Conservation (phyloP, 805 yeast species). For the Nakazawaea laoshanensis region DNA sequence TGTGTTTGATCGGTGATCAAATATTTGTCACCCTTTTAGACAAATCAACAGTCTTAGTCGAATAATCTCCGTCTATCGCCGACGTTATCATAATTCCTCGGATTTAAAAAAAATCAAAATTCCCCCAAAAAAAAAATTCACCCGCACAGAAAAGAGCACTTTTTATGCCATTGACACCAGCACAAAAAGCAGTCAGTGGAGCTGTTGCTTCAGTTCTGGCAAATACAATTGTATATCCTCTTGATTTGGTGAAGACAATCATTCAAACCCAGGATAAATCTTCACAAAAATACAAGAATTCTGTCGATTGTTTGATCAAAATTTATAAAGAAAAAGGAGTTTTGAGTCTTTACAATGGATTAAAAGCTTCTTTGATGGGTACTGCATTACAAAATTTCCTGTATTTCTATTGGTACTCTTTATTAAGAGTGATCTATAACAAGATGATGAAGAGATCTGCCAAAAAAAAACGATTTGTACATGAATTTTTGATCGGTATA, state of each 20-base stretch:
- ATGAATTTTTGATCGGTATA: slow-evolving; percentile 69
- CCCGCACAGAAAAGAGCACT: neutral
- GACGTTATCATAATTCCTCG: neutral
- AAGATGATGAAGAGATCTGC: slow-evolving; percentile 12
- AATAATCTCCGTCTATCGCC: no score
- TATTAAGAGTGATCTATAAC: slow-evolving; percentile 51
- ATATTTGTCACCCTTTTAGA: no score
- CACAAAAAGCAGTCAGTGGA: slow-evolving; percentile 77
- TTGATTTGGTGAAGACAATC: slow-evolving; percentile 69
- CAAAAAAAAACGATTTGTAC: slow-evolving; percentile 14
- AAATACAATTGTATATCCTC: slow-evolving; percentile 70
- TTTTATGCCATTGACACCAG: slow-evolving; percentile 33
- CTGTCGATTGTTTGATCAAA: slow-evolving; percentile 53
- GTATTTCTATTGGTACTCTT: slow-evolving; percentile 82
- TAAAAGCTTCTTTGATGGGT: slow-evolving; percentile 57
- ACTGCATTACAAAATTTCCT: slow-evolving; percentile 74
- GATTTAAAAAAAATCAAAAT: neutral
- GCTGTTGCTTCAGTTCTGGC: slow-evolving; percentile 78
- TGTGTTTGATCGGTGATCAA: neutral
- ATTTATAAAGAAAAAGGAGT: slow-evolving; percentile 55
- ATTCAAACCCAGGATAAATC: slow-evolving; percentile 60
- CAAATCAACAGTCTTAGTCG: no score
- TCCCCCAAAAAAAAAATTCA: neutral
- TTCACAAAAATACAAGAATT: slow-evolving; percentile 46
- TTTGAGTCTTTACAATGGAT: slow-evolving; percentile 65